Evolutionary conservation across 78 protist genomes (phyloP).

Genomic region (Chrysochromulina parva): DNA sequence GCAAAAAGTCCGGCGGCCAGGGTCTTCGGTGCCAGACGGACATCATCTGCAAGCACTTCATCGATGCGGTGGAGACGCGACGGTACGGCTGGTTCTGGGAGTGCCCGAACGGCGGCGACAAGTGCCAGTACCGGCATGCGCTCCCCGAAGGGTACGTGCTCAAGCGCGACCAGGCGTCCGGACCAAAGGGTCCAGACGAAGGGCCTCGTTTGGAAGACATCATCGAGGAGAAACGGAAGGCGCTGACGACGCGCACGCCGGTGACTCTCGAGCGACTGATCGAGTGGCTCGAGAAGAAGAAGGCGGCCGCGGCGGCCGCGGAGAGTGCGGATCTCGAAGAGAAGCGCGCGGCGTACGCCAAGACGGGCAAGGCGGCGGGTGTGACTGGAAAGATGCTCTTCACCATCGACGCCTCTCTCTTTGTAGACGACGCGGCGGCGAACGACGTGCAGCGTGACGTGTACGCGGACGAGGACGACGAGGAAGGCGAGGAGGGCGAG

Average conservation of each 20-base stretch:
- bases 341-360: background rate
- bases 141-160: conserved; percentile 85
- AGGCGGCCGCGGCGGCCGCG: background rate
- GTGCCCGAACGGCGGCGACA: conserved; percentile 80
- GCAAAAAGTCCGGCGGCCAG: background rate
- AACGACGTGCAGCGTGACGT: background rate
- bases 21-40: background rate
- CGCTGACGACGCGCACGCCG: conserved; percentile 50
- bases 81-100: conserved; percentile 90
- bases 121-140: conserved; percentile 78
- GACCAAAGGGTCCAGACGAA: conserved; percentile 52
- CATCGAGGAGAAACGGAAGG: conserved; percentile 57
- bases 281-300: conserved; percentile 68
- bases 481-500: background rate
- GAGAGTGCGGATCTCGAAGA: background rate
- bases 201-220: conserved; percentile 56
- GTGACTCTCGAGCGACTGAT: conserved; percentile 70
- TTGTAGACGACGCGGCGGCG: conserved; percentile 71
- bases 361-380: conserved; percentile 37
- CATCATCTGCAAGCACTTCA: conserved; percentile 73
- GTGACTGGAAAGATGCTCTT: conserved; percentile 76
- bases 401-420: conserved; percentile 63
- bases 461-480: background rate
- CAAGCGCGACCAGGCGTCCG: conserved; percentile 48
- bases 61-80: conserved; percentile 80